Evolutionary conservation across 2,329 filamentous ascomycete genomes (phyloP).

Genomic region (Helotiales sp.): DNA sequence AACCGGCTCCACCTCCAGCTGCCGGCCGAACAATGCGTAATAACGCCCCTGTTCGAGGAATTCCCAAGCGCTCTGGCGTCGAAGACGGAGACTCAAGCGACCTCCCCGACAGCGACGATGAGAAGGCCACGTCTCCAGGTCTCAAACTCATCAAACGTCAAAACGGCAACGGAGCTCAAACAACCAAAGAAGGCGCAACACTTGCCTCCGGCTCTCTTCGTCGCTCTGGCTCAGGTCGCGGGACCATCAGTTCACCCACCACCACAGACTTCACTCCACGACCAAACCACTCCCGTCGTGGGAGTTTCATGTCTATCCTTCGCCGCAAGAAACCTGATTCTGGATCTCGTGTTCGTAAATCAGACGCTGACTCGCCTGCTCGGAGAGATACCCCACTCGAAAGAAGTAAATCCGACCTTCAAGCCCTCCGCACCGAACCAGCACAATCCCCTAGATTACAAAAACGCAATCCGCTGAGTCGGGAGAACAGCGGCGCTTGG

Average conservation of each 20-base stretch:
- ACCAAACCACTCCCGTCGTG: slow-evolving; percentile 48
- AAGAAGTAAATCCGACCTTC: slow-evolving; percentile 59
- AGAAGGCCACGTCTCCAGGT: slow-evolving; percentile 45
- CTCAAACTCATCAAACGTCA: slow-evolving; percentile 24
- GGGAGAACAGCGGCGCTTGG: slow-evolving; percentile 52
- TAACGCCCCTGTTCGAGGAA: slow-evolving; percentile 52
- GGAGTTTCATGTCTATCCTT: slow-evolving; percentile 63
- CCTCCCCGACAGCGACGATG: slow-evolving; percentile 64
- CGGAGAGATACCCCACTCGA: slow-evolving; percentile 67
- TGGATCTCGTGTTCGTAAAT: slow-evolving; percentile 58
- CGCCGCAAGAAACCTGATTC: slow-evolving; percentile 65
- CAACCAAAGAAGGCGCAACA: slow-evolving; percentile 25
- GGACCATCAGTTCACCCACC: slow-evolving; percentile 34
- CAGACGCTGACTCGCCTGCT: slow-evolving; percentile 61
- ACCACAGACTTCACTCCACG: slow-evolving; percentile 26
- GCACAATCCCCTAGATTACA: slow-evolving; percentile 23
- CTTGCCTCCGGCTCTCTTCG: slow-evolving; percentile 43
- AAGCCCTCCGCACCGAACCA: slow-evolving; percentile 46
- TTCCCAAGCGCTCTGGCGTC: slow-evolving; percentile 49
- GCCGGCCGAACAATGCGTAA: slow-evolving; percentile 32
- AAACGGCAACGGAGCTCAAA: slow-evolving; percentile 22
- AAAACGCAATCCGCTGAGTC: slow-evolving; percentile 45
- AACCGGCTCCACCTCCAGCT: slow-evolving; percentile 26
- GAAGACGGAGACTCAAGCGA: slow-evolving; percentile 66
- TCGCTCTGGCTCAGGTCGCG: slow-evolving; percentile 45